Conservation (phyloP, 208 protist genomes). For the Crithidia mellificae region DNA sequence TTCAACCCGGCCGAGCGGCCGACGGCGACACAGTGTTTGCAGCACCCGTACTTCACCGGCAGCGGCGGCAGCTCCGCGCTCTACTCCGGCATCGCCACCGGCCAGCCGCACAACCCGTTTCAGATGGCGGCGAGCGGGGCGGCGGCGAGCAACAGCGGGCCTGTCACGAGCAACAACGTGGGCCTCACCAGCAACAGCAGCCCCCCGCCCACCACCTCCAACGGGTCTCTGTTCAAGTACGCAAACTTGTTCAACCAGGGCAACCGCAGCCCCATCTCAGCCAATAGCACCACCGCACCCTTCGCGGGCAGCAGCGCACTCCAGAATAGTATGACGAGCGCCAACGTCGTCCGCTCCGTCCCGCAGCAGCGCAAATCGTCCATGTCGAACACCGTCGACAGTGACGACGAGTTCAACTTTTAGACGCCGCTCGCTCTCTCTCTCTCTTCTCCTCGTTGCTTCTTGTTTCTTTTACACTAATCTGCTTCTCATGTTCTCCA, state of each 20-base stretch:
- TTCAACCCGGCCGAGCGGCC: constrained; percentile 96
- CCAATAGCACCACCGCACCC: constrained; percentile 22
- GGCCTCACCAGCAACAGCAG: constrained; percentile 51
- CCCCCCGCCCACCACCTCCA: constrained; percentile 40
- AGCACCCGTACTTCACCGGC: constrained; percentile 96
- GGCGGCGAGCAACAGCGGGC: constrained; percentile 3
- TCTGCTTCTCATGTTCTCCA: too few species aligned
- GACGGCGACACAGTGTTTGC: constrained; percentile 92
- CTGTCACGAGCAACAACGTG: constrained; percentile 31
- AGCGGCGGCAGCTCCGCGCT: constrained; percentile 63
- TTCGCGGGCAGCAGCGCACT: constrained; percentile 28
- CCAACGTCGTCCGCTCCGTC: constrained; percentile 32
- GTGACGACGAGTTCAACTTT: constrained; percentile 90
- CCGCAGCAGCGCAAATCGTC: constrained; percentile 34
- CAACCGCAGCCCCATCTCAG: constrained; percentile 52
- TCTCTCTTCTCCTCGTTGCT: background rate
- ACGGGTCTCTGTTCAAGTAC: constrained; percentile 54
- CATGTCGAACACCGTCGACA: constrained; percentile 35
- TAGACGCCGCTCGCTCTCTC: constrained; percentile 28
- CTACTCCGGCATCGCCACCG: constrained; percentile 81
- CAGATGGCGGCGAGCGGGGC: constrained; percentile 51
- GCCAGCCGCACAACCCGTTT: constrained; percentile 91
- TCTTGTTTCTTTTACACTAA: background rate
- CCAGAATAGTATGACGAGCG: constrained; percentile 27
- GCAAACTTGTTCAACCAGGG: constrained; percentile 65